Conservation (phyloP, 495 filamentous ascomycete genomes). For the Aspergillus steynii region DNA sequence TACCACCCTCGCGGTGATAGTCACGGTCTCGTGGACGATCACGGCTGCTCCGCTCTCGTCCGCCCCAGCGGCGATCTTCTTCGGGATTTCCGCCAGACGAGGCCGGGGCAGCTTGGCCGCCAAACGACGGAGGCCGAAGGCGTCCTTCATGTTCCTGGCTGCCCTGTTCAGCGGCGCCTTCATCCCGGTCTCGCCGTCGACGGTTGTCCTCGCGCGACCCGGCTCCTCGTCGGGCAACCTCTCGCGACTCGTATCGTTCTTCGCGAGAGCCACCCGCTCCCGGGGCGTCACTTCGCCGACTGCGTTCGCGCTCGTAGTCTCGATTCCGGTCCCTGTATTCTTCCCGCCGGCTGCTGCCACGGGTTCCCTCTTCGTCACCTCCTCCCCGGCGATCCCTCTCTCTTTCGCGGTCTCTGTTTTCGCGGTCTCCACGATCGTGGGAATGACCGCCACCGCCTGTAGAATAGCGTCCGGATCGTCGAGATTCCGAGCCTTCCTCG, state of each 20-base stretch:
- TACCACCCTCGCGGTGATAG: constrained; percentile 32
- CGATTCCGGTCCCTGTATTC: constrained; percentile 34
- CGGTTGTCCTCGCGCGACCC: constrained; percentile 42
- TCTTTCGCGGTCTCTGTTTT: constrained; percentile 25
- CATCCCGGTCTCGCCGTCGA: constrained; percentile 42
- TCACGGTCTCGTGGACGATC: constrained; percentile 45
- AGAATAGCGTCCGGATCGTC: constrained; percentile 26
- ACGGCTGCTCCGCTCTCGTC: constrained; percentile 40
- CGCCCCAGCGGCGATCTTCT: constrained; percentile 42
- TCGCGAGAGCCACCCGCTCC: constrained; percentile 32
- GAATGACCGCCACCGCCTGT: constrained; percentile 20
- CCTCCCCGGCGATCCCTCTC: constrained; percentile 34
- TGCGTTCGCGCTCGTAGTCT: constrained; percentile 42
- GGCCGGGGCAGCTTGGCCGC: constrained; percentile 36
- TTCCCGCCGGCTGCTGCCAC: constrained; percentile 36
- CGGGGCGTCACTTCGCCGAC: constrained; percentile 35
- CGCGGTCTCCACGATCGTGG: neutral
- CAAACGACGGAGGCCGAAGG: constrained; percentile 40
- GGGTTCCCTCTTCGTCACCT: constrained; percentile 29
- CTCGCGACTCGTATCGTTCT: constrained; percentile 39
- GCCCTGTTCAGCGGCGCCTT: constrained; percentile 17
- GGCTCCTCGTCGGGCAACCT: constrained; percentile 34
- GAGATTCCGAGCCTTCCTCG: constrained; percentile 31
- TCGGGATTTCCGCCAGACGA: constrained; percentile 23
- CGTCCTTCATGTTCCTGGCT: constrained; percentile 42